These are phyloP conservation scores for Teunomyces lycoperdinae DNA, from an alignment of 805 yeast species.

Conservation along the genomic window DNA sequence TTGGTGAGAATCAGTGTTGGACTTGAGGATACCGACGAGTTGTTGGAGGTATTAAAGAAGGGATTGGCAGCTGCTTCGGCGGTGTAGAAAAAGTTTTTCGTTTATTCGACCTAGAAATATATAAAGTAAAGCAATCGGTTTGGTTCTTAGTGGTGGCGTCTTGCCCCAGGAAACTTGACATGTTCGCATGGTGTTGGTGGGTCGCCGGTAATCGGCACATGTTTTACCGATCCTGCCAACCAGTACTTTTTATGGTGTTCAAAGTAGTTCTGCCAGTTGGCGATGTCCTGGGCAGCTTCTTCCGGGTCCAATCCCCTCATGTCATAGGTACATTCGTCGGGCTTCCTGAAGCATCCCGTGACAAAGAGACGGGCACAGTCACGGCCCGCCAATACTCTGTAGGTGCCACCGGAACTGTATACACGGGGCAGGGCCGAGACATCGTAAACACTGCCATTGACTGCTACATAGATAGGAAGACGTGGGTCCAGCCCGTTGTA, in stretches of 20 bases:
- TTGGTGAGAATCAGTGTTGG: constrained; percentile 84
- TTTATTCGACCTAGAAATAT: not conserved
- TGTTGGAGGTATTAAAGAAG: constrained; percentile 46
- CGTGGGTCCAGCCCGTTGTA: constrained; percentile 49
- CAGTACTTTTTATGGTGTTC: constrained; percentile 50
- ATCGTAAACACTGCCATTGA: constrained; percentile 63
- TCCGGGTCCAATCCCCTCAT: constrained; percentile 53
- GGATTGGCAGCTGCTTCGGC: constrained; percentile 47
- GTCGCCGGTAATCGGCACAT: constrained; percentile 42
- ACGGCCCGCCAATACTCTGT: constrained; percentile 55
- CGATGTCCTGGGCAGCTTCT: constrained; percentile 38
- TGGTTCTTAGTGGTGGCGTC: not conserved
- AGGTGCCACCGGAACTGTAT: constrained; percentile 61
- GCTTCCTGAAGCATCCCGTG: constrained; percentile 61
- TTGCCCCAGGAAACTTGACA: constrained; percentile 9
- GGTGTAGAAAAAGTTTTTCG: not conserved
- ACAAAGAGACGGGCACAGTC: constrained; percentile 70
- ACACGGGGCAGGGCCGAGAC: constrained; percentile 49
- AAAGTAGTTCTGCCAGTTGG: constrained; percentile 54
- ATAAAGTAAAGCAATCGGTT: not conserved
- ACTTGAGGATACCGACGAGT: constrained; percentile 64
- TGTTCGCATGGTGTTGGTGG: constrained; percentile 50
- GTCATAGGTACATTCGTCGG: constrained; percentile 62
- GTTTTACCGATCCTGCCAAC: constrained; percentile 57
- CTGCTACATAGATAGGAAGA: constrained; percentile 56